A percentile compares a stretch with the other conserved stretches of the same genome.
These are phyloP conservation scores for Debaryomyces subglobosus DNA, from an alignment of 1,139 yeast genomes.

Conservation along the genomic window DNA sequence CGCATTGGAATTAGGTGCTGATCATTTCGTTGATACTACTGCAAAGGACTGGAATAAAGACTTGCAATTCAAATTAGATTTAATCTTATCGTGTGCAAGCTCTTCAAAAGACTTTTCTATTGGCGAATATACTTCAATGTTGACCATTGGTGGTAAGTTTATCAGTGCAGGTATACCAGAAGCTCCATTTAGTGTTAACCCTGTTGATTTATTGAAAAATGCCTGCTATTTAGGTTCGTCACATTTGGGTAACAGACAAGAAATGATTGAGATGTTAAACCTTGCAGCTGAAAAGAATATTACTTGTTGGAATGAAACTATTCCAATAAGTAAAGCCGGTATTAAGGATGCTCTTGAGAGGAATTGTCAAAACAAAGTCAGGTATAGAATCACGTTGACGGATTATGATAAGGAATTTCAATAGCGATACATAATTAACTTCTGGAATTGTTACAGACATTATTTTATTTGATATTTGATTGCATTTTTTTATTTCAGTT, in stretches of 20 bases:
- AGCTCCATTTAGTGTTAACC: conserved; percentile 40
- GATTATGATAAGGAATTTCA: conserved; percentile 45
- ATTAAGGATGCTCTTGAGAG: conserved; percentile 52
- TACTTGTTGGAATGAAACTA: conserved; percentile 59
- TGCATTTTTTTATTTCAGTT: not conserved
- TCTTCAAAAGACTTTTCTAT: conserved; percentile 38
- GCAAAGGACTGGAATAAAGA: conserved; percentile 39
- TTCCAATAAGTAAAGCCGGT: conserved; percentile 52
- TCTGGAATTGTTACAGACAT: not conserved
- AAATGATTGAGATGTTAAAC: conserved; percentile 54
- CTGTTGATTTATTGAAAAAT: conserved; percentile 46
- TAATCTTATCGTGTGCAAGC: conserved; percentile 52
- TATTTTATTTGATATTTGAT: not conserved
- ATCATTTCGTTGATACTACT: conserved; percentile 52
- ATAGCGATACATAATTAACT: not conserved
- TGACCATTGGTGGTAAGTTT: conserved; percentile 28
- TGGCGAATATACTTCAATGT: conserved; percentile 23
- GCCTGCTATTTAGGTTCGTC: conserved; percentile 47
- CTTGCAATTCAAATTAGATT: conserved; percentile 40
- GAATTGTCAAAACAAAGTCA: conserved; percentile 56
- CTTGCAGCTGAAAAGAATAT: conserved; percentile 54
- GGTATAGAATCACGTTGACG: conserved; percentile 65
- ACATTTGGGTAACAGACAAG: conserved; percentile 51
- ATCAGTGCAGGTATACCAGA: conserved; percentile 32
- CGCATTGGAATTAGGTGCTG: conserved; percentile 56